These are phyloP conservation scores for Punica granatum DNA, from an alignment of 345 rosid genomes.

Conservation along the genomic window DNA sequence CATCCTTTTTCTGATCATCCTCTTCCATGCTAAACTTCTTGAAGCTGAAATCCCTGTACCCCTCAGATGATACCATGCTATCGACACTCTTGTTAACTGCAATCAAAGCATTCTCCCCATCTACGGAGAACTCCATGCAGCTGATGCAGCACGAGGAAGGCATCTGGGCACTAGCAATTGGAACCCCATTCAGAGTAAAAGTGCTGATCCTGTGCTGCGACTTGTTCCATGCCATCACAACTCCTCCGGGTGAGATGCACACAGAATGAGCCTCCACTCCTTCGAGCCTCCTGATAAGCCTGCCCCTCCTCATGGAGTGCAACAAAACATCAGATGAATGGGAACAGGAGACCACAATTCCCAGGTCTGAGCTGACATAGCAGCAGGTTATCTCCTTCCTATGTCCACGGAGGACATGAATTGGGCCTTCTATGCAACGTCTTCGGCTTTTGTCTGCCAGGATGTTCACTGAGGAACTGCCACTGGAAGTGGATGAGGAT, in stretches of 20 bases:
- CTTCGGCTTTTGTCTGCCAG: slow-evolving; percentile 57
- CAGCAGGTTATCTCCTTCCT: slow-evolving; percentile 61
- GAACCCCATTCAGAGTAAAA: slow-evolving; percentile 66
- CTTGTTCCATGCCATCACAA: slow-evolving; percentile 75
- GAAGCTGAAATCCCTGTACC: slow-evolving; percentile 19
- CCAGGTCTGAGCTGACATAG: slow-evolving; percentile 83
- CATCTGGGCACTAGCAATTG: slow-evolving; percentile 54
- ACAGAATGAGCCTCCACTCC: slow-evolving; percentile 74
- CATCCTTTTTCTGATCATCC: slow-evolving; percentile 29
- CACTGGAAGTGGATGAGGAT: slow-evolving; percentile 23
- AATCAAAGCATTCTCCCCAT: slow-evolving; percentile 68
- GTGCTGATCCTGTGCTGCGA: slow-evolving; percentile 49
- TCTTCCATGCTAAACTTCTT: slow-evolving; percentile 24
- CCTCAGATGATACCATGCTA: slow-evolving; percentile 16
- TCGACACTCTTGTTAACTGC: slow-evolving; percentile 51
- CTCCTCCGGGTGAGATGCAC: slow-evolving; percentile 76
- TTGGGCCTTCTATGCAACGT: slow-evolving; percentile 75
- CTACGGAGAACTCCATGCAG: slow-evolving; percentile 80
- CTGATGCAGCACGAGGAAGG: slow-evolving; percentile 56
- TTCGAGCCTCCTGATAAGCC: slow-evolving; percentile 70
- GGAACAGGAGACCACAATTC: slow-evolving; percentile 74
- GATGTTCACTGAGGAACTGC: slow-evolving; percentile 33
- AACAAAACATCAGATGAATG: slow-evolving; percentile 61
- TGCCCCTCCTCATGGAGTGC: slow-evolving; percentile 84
- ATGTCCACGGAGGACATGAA: slow-evolving; percentile 92